Conservation (phyloP, 1,139 yeast genomes). For the Sugiyamaella xylanicola region DNA sequence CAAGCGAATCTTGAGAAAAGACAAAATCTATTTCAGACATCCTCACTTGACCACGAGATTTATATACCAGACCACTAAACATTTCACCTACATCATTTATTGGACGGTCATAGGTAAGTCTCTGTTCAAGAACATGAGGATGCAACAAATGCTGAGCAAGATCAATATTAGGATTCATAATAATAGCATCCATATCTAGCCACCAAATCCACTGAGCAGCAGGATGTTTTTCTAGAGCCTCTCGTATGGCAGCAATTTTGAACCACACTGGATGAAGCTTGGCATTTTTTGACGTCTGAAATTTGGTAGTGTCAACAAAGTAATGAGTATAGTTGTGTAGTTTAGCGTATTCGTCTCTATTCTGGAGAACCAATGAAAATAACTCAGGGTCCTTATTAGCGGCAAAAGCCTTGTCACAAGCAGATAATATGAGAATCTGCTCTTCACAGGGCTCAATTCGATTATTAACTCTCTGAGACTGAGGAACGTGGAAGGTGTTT, state of each 20-base stretch:
- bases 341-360: constrained; percentile 40
- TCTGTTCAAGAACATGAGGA: constrained; percentile 33
- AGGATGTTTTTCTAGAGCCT: constrained; percentile 35
- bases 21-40: constrained; percentile 34
- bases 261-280: constrained; percentile 37
- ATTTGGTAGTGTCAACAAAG: constrained; percentile 36
- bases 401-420: constrained; percentile 38
- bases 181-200: constrained; percentile 36
- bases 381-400: constrained; percentile 31
- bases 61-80: constrained; percentile 31
- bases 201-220: constrained; percentile 43
- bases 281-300: constrained; percentile 11
- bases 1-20: constrained; percentile 38
- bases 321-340: constrained; percentile 40
- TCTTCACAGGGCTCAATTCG: constrained; percentile 32
- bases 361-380: constrained; percentile 35
- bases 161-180: constrained; percentile 27
- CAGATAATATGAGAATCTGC: constrained; percentile 38
- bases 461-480: constrained; percentile 20
- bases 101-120: constrained; percentile 35
- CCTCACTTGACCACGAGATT: constrained; percentile 21
- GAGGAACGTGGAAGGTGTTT: constrained; percentile 11
- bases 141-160: constrained; percentile 35
- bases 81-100: constrained; percentile 28
- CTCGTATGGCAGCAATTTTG: constrained; percentile 37